Evolutionary conservation across 345 rosid species (phyloP), one percentile per base, ranked within the genome.

Genomic region (Eucalyptus tenuipes): DNA sequence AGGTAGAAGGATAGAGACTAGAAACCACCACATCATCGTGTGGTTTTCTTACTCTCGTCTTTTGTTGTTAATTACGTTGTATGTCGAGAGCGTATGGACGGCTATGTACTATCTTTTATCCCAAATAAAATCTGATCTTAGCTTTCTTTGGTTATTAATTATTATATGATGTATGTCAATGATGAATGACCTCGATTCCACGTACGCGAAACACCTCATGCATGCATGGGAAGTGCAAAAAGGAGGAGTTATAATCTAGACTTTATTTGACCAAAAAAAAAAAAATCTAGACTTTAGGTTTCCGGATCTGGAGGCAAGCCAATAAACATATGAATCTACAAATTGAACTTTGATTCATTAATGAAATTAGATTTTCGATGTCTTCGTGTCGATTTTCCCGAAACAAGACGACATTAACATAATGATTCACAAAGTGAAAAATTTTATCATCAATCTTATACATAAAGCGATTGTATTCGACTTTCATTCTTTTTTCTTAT

Each of bases 21-120:
- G 29, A 13, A 86, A 59, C 88, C 59, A 85, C 71, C 90, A 57
- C 92, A 87, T 79, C 44, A 85, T 87, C 87, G 88, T 89, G 90
- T 85, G 87, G 61, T 31, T 57, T 40, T 80, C 49, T 45, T 48
- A 31, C 29, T 37, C 48, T 75, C 13, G 37, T 75, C 82, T 75
- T 75, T 75, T 10, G 82, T 75, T 75, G 17, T 75, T 75, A 75
- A 11, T 29, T 85, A 48, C 5, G 61, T 7, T 48, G 37, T 47
- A 85, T 14, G 55, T 31, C 33, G 86, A 50, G 53, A 85, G 40
- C 57, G 55, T 85, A 50, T 27, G 57, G n/a, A 48, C 22, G 86
- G 33, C 50, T 85, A 18, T 85, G 86, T 47, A 27, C 50, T 10
- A 85, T 64, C 75, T 64, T 64, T 29, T 81, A 81, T 81, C 13